Conservation (phyloP, 176 grass and related monocot genomes). For the sorghum (Sorghum bicolor) region Sorghum_bicolor_NCBIv3 NC_012872.2:5392001-5392500, state of each 20-base stretch:
- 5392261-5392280: neutral
- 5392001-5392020: constrained; percentile 44
- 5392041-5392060: constrained; percentile 46
- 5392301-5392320: neutral
- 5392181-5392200: neutral
- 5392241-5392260: neutral
- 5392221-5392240: neutral
- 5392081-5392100: constrained; percentile 44
- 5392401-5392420: neutral
- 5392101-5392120: constrained; percentile 35
- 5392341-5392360: neutral
- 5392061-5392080: constrained; percentile 60
- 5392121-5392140: constrained; percentile 72
- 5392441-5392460: neutral
- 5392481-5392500: constrained; percentile 70
- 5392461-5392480: constrained; percentile 17
- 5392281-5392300: neutral
- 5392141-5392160: constrained; percentile 58
- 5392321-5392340: constrained; percentile 4
- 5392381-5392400: neutral
- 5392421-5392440: neutral
- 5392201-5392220: neutral
- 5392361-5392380: neutral
- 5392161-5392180: constrained; percentile 62
- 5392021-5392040: constrained; percentile 27